phyloP scores from a whole-genome alignment of 1,284 basidiomycete species.

The Heterobasidion parviporum region DNA sequence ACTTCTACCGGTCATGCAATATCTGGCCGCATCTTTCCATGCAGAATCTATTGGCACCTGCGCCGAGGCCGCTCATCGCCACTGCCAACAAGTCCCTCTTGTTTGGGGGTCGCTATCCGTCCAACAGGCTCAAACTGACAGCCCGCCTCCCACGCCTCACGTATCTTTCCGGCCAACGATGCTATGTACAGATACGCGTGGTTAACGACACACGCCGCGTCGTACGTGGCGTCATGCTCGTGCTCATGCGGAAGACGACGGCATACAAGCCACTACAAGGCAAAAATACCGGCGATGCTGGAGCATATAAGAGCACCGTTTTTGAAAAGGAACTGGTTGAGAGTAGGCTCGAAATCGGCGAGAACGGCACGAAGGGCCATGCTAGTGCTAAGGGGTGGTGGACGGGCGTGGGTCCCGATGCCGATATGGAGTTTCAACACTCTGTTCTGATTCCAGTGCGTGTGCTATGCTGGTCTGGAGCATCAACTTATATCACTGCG shows the following conservation, averaged over 20 bases:
- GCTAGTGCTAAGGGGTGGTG: conserved; percentile 86
- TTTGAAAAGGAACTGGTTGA: conserved; percentile 55
- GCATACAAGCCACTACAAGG: conserved; percentile 48
- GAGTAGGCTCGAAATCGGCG: conserved; percentile 57
- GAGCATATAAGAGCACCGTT: conserved; percentile 12
- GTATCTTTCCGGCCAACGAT: conserved; percentile 85
- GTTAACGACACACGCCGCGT: conserved; percentile 70
- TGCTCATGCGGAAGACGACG: conserved; percentile 67
- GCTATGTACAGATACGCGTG: conserved; percentile 66
- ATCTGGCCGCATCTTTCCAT: conserved; percentile 80
- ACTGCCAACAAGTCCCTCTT: conserved; percentile 53
- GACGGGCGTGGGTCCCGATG: conserved; percentile 67
- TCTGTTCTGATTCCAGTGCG: conserved; percentile 68
- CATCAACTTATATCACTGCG: neutral
- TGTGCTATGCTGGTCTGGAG: conserved; percentile 4
- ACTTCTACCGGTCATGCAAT: conserved; percentile 85
- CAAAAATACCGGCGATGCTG: conserved; percentile 20
- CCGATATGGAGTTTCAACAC: conserved; percentile 54
- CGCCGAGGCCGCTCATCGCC: conserved; percentile 54
- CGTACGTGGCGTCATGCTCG: conserved; percentile 62
- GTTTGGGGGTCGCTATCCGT: conserved; percentile 41
- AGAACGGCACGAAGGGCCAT: conserved; percentile 54
- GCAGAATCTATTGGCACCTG: conserved; percentile 52
- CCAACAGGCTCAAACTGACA: conserved; percentile 64
- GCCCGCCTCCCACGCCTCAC: conserved; percentile 67